Base-by-base conservation (phyloP, 1,139 yeast genomes). In the Yamadazyma blattariae region DNA sequence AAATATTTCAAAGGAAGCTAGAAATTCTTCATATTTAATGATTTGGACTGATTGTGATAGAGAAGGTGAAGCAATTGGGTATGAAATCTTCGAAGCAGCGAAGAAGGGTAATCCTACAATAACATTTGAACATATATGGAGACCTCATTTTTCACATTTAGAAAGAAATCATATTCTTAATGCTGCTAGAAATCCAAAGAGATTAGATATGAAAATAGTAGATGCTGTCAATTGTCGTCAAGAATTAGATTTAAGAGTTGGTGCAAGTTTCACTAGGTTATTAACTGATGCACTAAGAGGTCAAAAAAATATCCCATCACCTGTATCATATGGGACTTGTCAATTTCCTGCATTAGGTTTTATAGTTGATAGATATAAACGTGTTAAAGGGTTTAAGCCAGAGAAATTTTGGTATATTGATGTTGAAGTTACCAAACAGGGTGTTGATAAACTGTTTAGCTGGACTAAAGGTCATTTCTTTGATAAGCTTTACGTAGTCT, bases 11-110 rank as follows among this genome's bases (percentile, higher is more conserved):
- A 59, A 59, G 4, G 90, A 89, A 52, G 87, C 92, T 3, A 56
- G 81, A 26, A 53, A 49, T 21, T 76, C 86, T 5, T 73, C 78
- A 34, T 65, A 67, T 32, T 62, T 94, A 42, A 86, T 87, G 84
- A 88, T 94, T 8, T 94, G 98, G 98, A 94, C 98, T 2, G 99
- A 94, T 70, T 92, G 97, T 61, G 99, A 94, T 67, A 70, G 98
- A 28, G 99, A 94, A 54, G 99, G 99, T 1, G 99, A 94, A 57
- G 84, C 82, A 54, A 94, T 94, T 41, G 99, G 98, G 0, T 79
- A 76, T 67, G 97, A 92, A 53, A 77, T 94, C 17, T 70, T 75
- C 32, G 71, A 77, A 38, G 83, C 82, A 4, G 97, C 96, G 0
- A 56, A 59, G 32, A 64, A 65, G 44, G 72, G 72, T 1, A 89